Base-by-base conservation (phyloP, 208 protist genomes). In the Endotrypanum monterogeii region DNA sequence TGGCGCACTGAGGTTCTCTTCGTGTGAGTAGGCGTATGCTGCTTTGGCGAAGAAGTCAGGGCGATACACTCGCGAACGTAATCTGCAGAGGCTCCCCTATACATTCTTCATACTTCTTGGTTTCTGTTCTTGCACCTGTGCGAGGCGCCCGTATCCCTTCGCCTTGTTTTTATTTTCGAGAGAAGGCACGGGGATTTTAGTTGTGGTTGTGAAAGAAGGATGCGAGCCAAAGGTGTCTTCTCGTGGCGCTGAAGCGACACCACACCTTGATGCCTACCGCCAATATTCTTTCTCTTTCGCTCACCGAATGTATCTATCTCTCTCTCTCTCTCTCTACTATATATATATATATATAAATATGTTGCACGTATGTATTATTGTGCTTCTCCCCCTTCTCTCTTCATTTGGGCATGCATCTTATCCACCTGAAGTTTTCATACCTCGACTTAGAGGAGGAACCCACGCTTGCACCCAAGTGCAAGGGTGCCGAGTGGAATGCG, bases 401-500 rank as follows among this genome's bases (percentile, higher is more conserved):
- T 41, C 30, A 35, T 62, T 18, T 8, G 8, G 37, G 60, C 16
- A 44, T 48, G 23, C 35, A n/a, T n/a, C 20, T 28, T 14, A 11
- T 5, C 28, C 23, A 37, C 60, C 8, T 65, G 11, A 14, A 44
- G 60, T 14, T 65, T 3, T 44, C 60, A 48, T n/a, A 30, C 32
- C n/a, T 46, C 60, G 18, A n/a, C 32, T 46, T 46, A 8, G 28
- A 25, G 14, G 37, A 32, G 60, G 23, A 35, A 44, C 23, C 60
- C 9, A 20, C 12, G 58, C 25, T 23, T 7, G 51, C 20, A 39
- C 30, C 14, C 0, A 51, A 25, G 55, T 30, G 55, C 37, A 28
- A 48, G 60, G 20, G 23, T 25, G 16, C 60, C 60, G 25, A 9
- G 20, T 37, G 44, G 39, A 32, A 79, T 74, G 68, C 51, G 1